Evolutionary conservation across 495 filamentous ascomycete species (phyloP), one percentile per base, ranked within the genome.

Genomic region (Neurospora sp.): DNA sequence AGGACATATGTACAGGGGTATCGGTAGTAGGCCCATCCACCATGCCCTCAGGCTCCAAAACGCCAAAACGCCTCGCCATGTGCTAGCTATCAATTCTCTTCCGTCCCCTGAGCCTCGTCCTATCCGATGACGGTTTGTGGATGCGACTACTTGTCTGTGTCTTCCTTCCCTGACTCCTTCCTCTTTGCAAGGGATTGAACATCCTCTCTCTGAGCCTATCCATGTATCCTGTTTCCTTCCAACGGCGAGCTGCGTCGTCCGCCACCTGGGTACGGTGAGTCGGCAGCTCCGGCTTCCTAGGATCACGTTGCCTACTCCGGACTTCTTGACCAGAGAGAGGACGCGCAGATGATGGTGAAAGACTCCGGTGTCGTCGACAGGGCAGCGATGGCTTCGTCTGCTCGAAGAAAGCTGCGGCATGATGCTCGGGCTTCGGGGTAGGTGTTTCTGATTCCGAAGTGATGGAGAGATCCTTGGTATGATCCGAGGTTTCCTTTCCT

Each of bases 121-220:
- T 72, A 66, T 83, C 81, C 73, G 79, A 76, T 70, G 74, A 70
- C 27, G 79, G 76, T 73, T 86, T 86, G 44, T 79, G 79, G 72
- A 85, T 79, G 68, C 83, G 80, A 38, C 12, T 66, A 35, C 53
- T 35, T 66, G 27, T 18, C 7, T 66, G 53, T 66, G 27, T 68
- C 37, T 73, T 71, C 59, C 78, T 75, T 39, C 78, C 81, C n/a
- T 79, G 82, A 75, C 78, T 80, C 73, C 79, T 81, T 76, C 78
- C 77, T 71, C 73, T 73, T 14, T 75, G 72, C 77, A 75, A 76
- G 71, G 75, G 76, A 42, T 74, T 81, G 59, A 61, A 75, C 75
- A 75, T 78, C 76, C 73, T 78, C 78, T 66, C 68, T 68, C 74
- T 76, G 42, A 70, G 61, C 61, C 61, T 69, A 70, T 66, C 31